Conservation (phyloP, 108 stramenopile genomes). For the Schizochytrium sp. region DNA sequence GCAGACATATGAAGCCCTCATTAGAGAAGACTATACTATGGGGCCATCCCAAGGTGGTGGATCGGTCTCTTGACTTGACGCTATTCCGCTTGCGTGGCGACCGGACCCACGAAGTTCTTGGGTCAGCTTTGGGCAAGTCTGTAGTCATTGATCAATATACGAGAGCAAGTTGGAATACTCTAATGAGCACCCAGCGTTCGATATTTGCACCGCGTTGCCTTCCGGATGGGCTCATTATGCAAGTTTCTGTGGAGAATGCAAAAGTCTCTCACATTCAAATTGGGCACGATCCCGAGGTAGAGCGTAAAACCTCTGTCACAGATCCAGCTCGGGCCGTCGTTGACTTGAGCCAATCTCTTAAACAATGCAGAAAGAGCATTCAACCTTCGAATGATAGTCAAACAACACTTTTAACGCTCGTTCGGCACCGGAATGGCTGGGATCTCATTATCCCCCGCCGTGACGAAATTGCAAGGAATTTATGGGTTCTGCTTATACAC, state of each 20-base stretch:
- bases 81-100: constrained; percentile 7
- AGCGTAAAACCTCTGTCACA: neutral
- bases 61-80: neutral
- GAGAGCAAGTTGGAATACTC: neutral
- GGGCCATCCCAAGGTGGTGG: neutral
- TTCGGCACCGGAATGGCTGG: neutral
- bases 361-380: neutral
- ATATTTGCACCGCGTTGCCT: neutral
- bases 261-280: neutral
- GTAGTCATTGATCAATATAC: neutral
- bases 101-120: constrained; percentile 2
- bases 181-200: neutral
- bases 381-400: neutral
- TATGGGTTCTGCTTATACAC: constrained; percentile 11
- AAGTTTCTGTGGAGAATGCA: neutral
- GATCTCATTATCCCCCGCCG: neutral
- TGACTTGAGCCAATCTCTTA: neutral
- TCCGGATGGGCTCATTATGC: neutral
- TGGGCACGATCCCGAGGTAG: neutral
- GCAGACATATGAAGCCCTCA: neutral
- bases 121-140: neutral
- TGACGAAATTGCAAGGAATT: neutral
- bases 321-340: neutral
- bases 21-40: neutral
- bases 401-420: neutral